phyloP scores from a whole-genome alignment of 495 filamentous ascomycete species.

The Xylaria flabelliformis region DNA sequence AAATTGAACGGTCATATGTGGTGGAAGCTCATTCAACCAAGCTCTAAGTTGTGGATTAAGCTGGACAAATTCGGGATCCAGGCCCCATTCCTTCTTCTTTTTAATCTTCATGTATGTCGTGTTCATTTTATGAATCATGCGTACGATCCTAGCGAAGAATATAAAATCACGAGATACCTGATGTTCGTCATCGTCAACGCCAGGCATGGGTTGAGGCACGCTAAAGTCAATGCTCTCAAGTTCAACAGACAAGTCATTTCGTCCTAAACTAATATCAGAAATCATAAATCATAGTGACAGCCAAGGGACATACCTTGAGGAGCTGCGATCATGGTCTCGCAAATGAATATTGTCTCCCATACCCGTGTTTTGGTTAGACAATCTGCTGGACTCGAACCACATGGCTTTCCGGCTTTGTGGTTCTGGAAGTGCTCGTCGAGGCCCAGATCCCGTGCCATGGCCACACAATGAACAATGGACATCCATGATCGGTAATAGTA shows the following conservation, averaged over 20 bases:
- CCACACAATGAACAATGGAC: slow-evolving; percentile 87
- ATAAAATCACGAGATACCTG: slow-evolving; percentile 81
- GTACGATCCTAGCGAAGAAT: slow-evolving; percentile 77
- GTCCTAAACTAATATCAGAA: slow-evolving; percentile 63
- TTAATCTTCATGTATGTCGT: slow-evolving; percentile 78
- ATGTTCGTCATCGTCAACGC: slow-evolving; percentile 77
- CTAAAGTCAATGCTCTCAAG: slow-evolving; percentile 79
- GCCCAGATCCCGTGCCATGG: slow-evolving; percentile 92
- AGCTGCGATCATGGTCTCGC: slow-evolving; percentile 92
- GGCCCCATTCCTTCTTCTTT: slow-evolving; percentile 86
- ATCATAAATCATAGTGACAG: neutral
- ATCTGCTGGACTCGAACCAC: slow-evolving; percentile 71
- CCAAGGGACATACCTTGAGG: slow-evolving; percentile 74
- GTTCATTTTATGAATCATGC: slow-evolving; percentile 78
- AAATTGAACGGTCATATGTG: slow-evolving; percentile 79
- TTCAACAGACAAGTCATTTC: slow-evolving; percentile 78
- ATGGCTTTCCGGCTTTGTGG: slow-evolving; percentile 73
- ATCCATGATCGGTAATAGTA: slow-evolving; percentile 99
- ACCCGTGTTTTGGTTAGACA: slow-evolving; percentile 85
- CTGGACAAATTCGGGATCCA: slow-evolving; percentile 82
- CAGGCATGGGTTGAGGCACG: slow-evolving; percentile 65
- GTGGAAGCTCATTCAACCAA: slow-evolving; percentile 80
- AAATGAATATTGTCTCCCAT: slow-evolving; percentile 88
- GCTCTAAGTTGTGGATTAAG: slow-evolving; percentile 74
- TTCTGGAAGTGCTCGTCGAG: slow-evolving; percentile 84